Base-by-base conservation (phyloP, 768 basidiomycete species). In the Russula abietina region DNA sequence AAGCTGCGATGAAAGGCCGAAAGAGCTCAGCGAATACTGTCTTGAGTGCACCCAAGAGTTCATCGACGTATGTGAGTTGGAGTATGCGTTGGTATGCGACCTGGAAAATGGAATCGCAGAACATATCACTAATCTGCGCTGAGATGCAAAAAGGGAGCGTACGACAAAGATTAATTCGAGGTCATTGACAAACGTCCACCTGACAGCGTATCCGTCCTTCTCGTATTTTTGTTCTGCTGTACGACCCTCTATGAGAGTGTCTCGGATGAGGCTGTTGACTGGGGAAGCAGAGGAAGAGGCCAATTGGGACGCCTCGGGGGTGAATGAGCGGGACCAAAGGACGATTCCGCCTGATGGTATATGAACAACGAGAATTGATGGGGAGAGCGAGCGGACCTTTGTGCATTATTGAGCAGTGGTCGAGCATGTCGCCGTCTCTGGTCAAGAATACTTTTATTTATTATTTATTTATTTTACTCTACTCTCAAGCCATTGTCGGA, bases 121-220 rank as follows among this genome's bases (percentile, higher is more conserved):
- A 64, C 22, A 26, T 50, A 62, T 60, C 50, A 45, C 17, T 46
- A 16, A 22, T 22, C 43, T 26, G 45, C 17, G 46, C 6, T 43
- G 43, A 26, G n/a, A 57, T 51, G 7, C 41, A 57, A 57, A 10
- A 24, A 36, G 12, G 43, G 57, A 49, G 79, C 90, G 68, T 70
- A 95, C 94, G 72, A 97, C 96, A 71, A 99, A 98, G 59, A 98
- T 95, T 69, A 99, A 82, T 65, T 96, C 96, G 50, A 98, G 80
- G 65, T 95, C 93, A 72, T 99, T 99, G 33, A 91, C 87, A 70
- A 94, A 91, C 0, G 92, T 87, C 94, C 96, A 98, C 73, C 88
- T 88, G 57, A 98, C 85, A 30, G 93, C 88, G 69, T 93, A 96
- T 2, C 95, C 95, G 69, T 96, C 95, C 73, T 87, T 93, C 76